Percentiles rank a stretch among this genome's conserved stretches.
Evolutionary conservation across 768 basidiomycete genomes (phyloP).

Genomic region (Macrolepiota dolichaula): DNA sequence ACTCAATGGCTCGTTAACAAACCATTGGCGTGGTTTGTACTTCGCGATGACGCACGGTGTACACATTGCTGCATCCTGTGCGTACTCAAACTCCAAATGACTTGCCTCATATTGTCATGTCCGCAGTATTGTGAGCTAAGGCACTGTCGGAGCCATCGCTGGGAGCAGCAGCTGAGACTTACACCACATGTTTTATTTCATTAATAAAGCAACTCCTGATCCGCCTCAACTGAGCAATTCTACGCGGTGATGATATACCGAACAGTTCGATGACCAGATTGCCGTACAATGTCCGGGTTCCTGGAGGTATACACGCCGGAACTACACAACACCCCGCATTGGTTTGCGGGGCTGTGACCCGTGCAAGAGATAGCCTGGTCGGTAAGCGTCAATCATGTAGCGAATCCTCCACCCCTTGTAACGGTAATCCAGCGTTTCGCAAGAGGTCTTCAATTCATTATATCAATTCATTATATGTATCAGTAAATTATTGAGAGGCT

Average conservation of each 20-base stretch:
- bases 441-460: constrained; percentile 10
- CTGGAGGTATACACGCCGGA: constrained; percentile 18
- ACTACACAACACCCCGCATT: constrained; percentile 23
- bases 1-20: background rate
- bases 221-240: background rate
- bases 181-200: constrained; percentile 37
- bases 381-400: constrained; percentile 31
- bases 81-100: constrained; percentile 4
- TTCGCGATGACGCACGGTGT: background rate
- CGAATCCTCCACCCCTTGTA: constrained; percentile 10
- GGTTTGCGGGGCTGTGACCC: constrained; percentile 18
- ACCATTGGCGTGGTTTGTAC: background rate
- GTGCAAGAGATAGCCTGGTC: constrained; percentile 26
- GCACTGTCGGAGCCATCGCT: constrained; percentile 45
- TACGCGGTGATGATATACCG: background rate
- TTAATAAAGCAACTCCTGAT: constrained; percentile 42
- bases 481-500: constrained; percentile 4
- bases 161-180: constrained; percentile 45
- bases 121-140: constrained; percentile 40
- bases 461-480: background rate
- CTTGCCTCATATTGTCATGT: constrained; percentile 4
- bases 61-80: background rate
- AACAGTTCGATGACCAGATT: constrained; percentile 5
- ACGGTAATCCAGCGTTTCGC: background rate
- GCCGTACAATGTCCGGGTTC: background rate